Conservation (phyloP, 345 rosid genomes). For the Reutealis trisperma region DNA sequence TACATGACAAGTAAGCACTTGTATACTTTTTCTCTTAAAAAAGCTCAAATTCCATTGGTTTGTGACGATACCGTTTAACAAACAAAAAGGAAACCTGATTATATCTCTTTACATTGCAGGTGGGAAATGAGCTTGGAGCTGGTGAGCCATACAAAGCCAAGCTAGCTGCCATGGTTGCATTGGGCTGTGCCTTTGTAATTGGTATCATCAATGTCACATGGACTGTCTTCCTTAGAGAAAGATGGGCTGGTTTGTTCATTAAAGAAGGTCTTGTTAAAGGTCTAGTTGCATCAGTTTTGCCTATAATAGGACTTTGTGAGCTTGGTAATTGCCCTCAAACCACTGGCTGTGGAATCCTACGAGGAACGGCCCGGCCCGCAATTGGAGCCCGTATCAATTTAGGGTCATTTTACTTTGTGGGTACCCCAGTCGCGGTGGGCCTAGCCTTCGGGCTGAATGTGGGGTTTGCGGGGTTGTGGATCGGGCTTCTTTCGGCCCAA, state of each 20-base stretch:
- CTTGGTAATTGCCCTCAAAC: conserved; percentile 96
- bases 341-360: conserved; percentile 89
- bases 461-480: conserved; percentile 94
- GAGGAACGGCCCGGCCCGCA: conserved; percentile 86
- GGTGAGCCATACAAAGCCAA: conserved; percentile 86
- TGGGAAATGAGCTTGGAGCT: conserved; percentile 98
- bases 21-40: conserved; percentile 19
- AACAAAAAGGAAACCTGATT: conserved; percentile 22
- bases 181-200: conserved; percentile 75
- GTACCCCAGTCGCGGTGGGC: conserved; percentile 90
- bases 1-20: conserved; percentile 21
- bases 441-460: conserved; percentile 70
- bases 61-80: conserved; percentile 22
- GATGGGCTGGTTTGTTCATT: conserved; percentile 85
- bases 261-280: conserved; percentile 53
- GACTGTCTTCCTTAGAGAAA: conserved; percentile 66
- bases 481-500: conserved; percentile 86
- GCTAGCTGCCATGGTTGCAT: conserved; percentile 77
- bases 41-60: conserved; percentile 25
- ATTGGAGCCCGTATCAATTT: conserved; percentile 80
- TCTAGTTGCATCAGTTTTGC: conserved; percentile 81
- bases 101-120: conserved; percentile 41
- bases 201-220: conserved; percentile 76
- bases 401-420: conserved; percentile 87
- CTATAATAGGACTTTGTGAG: conserved; percentile 88